Conservation (phyloP, 495 filamentous ascomycete species). For the Hypomontagnella monticulosa region DNA sequence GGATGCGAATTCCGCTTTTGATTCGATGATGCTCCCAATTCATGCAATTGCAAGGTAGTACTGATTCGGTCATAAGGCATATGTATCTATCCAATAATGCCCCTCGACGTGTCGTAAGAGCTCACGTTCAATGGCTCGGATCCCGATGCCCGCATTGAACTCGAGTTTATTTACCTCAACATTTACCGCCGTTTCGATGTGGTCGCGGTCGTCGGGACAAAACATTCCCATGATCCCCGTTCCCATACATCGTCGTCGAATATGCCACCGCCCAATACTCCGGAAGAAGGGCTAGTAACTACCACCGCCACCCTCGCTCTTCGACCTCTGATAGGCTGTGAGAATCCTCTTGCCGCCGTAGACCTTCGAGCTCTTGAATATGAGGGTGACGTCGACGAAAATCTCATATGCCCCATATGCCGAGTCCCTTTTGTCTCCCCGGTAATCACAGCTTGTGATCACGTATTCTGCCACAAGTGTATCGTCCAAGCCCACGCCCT, state of each 20-base stretch:
- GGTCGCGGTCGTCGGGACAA: slow-evolving; percentile 5
- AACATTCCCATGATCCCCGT: slow-evolving; percentile 16
- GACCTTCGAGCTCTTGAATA: slow-evolving; percentile 80
- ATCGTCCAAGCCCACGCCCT: slow-evolving; percentile 67
- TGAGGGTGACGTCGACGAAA: slow-evolving; percentile 72
- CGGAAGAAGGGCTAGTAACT: slow-evolving; percentile 45
- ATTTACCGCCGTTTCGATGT: slow-evolving; percentile 15
- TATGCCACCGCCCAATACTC: slow-evolving; percentile 50
- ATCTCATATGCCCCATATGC: slow-evolving; percentile 86
- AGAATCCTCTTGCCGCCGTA: slow-evolving; percentile 29
- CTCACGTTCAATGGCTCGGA: not conserved
- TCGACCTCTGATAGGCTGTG: slow-evolving; percentile 25
- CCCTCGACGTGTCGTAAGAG: slow-evolving; percentile 20
- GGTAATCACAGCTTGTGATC: slow-evolving; percentile 74
- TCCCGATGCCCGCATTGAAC: not conserved
- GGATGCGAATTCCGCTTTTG: not conserved
- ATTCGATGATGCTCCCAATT: not conserved
- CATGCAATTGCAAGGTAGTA: not conserved
- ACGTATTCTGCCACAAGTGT: slow-evolving; percentile 77
- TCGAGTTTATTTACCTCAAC: not conserved
- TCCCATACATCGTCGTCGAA: slow-evolving; percentile 7
- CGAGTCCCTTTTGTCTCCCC: slow-evolving; percentile 77
- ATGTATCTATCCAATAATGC: slow-evolving; percentile 13
- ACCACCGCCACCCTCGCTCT: slow-evolving; percentile 33
- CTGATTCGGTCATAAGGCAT: not conserved